Percentiles rank a stretch among this genome's conserved stretches.
Evolutionary conservation across 106 monocot genomes (phyloP).

Genomic region (Dioscorea dumetorum): DNA sequence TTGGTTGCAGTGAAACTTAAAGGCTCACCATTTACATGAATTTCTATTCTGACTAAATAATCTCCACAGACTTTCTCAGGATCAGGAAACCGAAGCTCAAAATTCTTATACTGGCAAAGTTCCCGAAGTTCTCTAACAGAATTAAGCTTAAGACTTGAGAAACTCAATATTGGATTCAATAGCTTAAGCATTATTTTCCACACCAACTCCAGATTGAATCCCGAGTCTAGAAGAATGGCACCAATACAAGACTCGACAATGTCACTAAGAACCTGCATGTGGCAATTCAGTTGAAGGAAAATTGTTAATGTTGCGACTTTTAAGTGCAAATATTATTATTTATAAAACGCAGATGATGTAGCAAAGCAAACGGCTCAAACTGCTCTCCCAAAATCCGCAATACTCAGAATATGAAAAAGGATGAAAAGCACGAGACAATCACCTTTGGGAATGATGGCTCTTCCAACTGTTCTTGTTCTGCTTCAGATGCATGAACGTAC

Average conservation of each 20-base stretch:
- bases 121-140: conserved; percentile 80
- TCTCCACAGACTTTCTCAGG: conserved; percentile 27
- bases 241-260: conserved; percentile 91
- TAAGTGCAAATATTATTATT: neutral
- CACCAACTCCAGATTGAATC: conserved; percentile 58
- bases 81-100: conserved; percentile 34
- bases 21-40: conserved; percentile 18
- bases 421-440: conserved; percentile 5
- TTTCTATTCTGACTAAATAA: conserved; percentile 48
- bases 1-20: conserved; percentile 39
- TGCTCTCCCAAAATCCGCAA: neutral
- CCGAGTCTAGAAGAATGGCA: conserved; percentile 81
- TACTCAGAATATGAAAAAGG: neutral
- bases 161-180: conserved; percentile 42
- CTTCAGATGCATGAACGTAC: conserved; percentile 22
- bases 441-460: conserved; percentile 93
- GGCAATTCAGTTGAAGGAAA: neutral
- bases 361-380: neutral
- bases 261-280: conserved; percentile 83
- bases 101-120: conserved; percentile 58
- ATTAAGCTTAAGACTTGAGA: conserved; percentile 45
- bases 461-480: conserved; percentile 42
- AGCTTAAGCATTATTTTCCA: conserved; percentile 66
- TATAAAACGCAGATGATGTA: neutral
- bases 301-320: neutral